These are phyloP conservation scores for Williopsis jadinii DNA, from an alignment of 1,139 yeast species.

Conservation along the genomic window DNA sequence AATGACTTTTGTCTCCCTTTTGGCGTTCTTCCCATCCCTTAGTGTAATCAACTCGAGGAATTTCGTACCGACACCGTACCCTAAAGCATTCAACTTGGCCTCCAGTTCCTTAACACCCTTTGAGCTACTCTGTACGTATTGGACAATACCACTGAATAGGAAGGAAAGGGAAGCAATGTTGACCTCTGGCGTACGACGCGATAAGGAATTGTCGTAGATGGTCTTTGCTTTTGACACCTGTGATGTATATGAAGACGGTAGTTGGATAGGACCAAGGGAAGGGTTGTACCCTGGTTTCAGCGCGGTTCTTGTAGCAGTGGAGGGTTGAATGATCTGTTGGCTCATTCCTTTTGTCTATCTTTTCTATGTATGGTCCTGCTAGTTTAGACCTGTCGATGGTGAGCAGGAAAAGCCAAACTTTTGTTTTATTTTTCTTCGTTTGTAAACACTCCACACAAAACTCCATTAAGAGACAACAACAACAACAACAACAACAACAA, in stretches of 20 bases:
- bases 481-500: too few relatives aligned
- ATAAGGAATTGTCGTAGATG: constrained; percentile 64
- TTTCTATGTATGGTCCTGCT: background rate
- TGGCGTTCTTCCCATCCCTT: constrained; percentile 61
- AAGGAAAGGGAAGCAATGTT: constrained; percentile 62
- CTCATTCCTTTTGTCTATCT: constrained; percentile 2
- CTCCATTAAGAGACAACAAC: too few relatives aligned
- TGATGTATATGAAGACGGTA: constrained; percentile 18
- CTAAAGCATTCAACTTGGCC: constrained; percentile 64
- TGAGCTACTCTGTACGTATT: constrained; percentile 55
- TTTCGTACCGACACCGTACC: constrained; percentile 62
- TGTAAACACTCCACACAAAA: too few relatives aligned
- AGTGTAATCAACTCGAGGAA: constrained; percentile 50
- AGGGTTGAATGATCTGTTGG: constrained; percentile 21
- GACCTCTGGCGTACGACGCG: constrained; percentile 60
- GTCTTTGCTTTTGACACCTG: constrained; percentile 10
- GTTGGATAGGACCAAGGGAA: constrained; percentile 22
- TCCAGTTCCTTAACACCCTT: constrained; percentile 77
- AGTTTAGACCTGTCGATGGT: too few relatives aligned
- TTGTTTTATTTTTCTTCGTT: too few relatives aligned
- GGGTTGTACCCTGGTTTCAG: constrained; percentile 21
- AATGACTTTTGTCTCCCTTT: constrained; percentile 65
- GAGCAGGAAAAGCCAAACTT: too few relatives aligned
- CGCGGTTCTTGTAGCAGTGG: constrained; percentile 12
- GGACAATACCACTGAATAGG: constrained; percentile 66